Percentiles rank a stretch among this genome's conserved stretches.
Evolutionary conservation across 805 yeast genomes (phyloP).

Genomic region (Brettanomyces bruxellensis): DNA sequence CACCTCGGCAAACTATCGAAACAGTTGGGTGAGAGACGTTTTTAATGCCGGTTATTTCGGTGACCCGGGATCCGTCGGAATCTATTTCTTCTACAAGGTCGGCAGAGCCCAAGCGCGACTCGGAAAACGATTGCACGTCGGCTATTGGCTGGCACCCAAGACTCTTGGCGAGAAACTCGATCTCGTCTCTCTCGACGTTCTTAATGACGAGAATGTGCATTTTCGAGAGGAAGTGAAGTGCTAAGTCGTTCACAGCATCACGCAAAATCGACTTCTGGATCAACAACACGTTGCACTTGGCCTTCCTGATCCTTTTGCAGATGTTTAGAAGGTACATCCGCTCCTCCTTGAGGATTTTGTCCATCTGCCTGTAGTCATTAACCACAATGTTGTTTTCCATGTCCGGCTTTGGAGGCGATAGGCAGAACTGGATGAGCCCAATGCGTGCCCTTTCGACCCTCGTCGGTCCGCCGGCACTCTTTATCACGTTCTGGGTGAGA

Average conservation of each 20-base stretch:
- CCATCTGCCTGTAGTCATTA: constrained; percentile 98
- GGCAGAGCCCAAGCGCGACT: constrained; percentile 86
- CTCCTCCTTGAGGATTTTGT: constrained; percentile 94
- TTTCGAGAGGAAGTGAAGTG: constrained; percentile 89
- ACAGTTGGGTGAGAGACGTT: constrained; percentile 56
- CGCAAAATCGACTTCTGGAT: constrained; percentile 90
- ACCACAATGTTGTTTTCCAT: constrained; percentile 97
- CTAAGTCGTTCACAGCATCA: constrained; percentile 91
- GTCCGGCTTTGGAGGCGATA: constrained; percentile 95
- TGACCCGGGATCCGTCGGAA: constrained; percentile 82
- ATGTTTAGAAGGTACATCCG: constrained; percentile 90
- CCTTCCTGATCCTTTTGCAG: constrained; percentile 92
- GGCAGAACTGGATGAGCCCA: constrained; percentile 86
- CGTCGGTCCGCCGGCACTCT: constrained; percentile 90
- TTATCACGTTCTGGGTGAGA: constrained; percentile 81
- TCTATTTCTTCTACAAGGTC: constrained; percentile 89
- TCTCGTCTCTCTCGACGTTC: constrained; percentile 93
- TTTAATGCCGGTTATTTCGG: constrained; percentile 77
- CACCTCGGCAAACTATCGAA: constrained; percentile 90
- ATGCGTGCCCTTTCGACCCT: constrained; percentile 90
- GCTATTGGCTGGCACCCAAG: constrained; percentile 95
- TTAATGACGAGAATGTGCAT: constrained; percentile 89
- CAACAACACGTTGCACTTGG: constrained; percentile 87
- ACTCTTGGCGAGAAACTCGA: constrained; percentile 79
- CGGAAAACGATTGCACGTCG: constrained; percentile 86